phyloP scores from a whole-genome alignment of 2,329 filamentous ascomycete species.

The Diaporthe destruens region DNA sequence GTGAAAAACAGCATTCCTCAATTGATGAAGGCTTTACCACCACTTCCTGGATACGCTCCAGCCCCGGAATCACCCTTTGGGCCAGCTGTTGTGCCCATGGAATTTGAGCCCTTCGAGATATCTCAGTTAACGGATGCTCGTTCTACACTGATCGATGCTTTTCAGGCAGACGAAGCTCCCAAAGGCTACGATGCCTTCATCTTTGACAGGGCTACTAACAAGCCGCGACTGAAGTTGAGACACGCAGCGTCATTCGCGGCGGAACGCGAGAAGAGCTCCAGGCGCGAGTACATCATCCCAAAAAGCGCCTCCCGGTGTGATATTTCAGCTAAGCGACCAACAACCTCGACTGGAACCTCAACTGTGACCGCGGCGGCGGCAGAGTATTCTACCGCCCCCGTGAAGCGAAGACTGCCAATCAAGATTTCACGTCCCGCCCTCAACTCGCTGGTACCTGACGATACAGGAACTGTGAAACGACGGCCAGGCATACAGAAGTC shows the following conservation, averaged over 20 bases:
- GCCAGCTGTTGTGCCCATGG: constrained; percentile 34
- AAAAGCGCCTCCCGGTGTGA: background rate
- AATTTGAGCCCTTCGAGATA: constrained; percentile 38
- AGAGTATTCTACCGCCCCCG: constrained; percentile 35
- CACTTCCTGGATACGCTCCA: constrained; percentile 52
- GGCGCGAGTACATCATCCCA: background rate
- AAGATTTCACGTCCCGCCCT: constrained; percentile 36
- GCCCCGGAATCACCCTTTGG: constrained; percentile 34
- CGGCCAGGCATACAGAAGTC: constrained; percentile 38
- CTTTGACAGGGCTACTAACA: constrained; percentile 36
- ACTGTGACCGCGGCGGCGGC: background rate
- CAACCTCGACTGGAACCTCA: constrained; percentile 1
- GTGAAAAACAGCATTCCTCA: constrained; percentile 64
- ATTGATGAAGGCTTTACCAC: constrained; percentile 66
- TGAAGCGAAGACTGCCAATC: constrained; percentile 38
- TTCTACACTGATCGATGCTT: constrained; percentile 32
- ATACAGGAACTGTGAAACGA: constrained; percentile 41
- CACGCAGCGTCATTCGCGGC: constrained; percentile 27
- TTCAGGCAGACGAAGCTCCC: constrained; percentile 7
- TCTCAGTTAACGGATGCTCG: constrained; percentile 40
- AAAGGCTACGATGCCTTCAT: constrained; percentile 34
- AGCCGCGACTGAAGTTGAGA: constrained; percentile 40
- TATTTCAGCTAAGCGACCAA: background rate
- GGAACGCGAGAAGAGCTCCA: background rate
- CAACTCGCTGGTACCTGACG: constrained; percentile 15